Base-by-base conservation (phyloP, 2,329 filamentous ascomycete species). In the Neonectria punicea region DNA sequence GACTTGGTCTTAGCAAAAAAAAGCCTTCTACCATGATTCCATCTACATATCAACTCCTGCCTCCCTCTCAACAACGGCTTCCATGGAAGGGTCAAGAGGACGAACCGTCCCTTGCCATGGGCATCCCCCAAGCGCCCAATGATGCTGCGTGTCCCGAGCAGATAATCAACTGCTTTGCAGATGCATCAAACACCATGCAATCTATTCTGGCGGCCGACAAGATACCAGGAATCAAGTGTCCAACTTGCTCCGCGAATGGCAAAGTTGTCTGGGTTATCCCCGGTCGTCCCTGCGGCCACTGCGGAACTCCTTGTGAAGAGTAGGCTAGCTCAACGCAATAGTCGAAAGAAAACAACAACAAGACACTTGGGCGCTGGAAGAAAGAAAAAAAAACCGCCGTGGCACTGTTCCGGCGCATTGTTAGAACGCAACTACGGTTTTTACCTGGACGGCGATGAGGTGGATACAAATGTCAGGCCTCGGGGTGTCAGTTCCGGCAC, bases 241-340 rank as follows among this genome's bases (percentile, higher is more conserved):
- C 85, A 53, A 86, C 81, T 5, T 87, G 85, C 69, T 80, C 80
- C 55, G 73, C 77, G 46, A 77, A 79, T 50, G 85, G 85, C 64
- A 79, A 83, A 65, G 85, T 87, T 70, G 83, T 85, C 47, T 87
- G 85, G 85, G 85, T 87, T 25, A 85, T 86, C 65, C 85, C 84
- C 34, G 85, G 85, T 57, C 81, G 83, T 61, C 77, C 78, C 55
- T 87, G 85, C 71, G 81, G 81, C 34, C 82, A 83, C 68, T 86
- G 84, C 74, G 84, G 84, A 54, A 85, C 84, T 25, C 80, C 82
- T 5, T 80, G 78, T 36, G 25, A 28, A n/a, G 43, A 60, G 28
- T 16, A 20, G 22, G 30, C 18, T 50, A 25, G 5, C 32, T 61
- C 41, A 49, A 18, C n/a, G 39, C 30, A 49, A 34, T 30, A 18